Conservation (phyloP, 148 eudicot genomes). For the Chenopodium formosanum region DNA sequence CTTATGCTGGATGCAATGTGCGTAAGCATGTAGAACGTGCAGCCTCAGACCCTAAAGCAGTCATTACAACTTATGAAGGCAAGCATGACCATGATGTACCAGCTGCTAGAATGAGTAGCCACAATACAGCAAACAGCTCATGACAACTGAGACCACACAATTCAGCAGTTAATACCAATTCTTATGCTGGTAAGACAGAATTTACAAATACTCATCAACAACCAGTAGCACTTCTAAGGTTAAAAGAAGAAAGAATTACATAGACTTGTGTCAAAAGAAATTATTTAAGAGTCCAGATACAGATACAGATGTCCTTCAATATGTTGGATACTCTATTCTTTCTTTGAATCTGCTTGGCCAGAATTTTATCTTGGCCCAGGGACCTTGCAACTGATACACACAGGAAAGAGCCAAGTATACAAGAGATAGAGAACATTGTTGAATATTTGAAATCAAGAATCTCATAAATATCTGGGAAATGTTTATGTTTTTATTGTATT, state of each 20-base stretch:
- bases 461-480: background rate
- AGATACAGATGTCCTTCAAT: conserved; percentile 2
- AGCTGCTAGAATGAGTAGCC: conserved; percentile 80
- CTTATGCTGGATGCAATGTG: conserved; percentile 72
- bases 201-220: conserved; percentile 44
- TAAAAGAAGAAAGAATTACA: conserved; percentile 68
- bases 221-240: conserved; percentile 46
- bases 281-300: conserved; percentile 5
- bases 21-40: conserved; percentile 90
- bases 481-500: conserved; percentile 17
- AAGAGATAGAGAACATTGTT: background rate
- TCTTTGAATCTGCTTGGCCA: conserved; percentile 5
- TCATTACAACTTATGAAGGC: conserved; percentile 85
- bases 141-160: conserved; percentile 45
- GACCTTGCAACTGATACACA: conserved; percentile 22
- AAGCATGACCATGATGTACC: conserved; percentile 84
- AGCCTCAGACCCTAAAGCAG: conserved; percentile 77
- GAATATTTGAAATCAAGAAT: conserved; percentile 2
- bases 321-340: conserved; percentile 12
- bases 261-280: conserved; percentile 19
- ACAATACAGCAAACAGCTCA: conserved; percentile 44
- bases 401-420: conserved; percentile 20
- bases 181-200: conserved; percentile 28
- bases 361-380: conserved; percentile 10
- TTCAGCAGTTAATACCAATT: conserved; percentile 31